Evolutionary conservation across 2,329 filamentous ascomycete genomes (phyloP).

Genomic region (Geosmithia flava): DNA sequence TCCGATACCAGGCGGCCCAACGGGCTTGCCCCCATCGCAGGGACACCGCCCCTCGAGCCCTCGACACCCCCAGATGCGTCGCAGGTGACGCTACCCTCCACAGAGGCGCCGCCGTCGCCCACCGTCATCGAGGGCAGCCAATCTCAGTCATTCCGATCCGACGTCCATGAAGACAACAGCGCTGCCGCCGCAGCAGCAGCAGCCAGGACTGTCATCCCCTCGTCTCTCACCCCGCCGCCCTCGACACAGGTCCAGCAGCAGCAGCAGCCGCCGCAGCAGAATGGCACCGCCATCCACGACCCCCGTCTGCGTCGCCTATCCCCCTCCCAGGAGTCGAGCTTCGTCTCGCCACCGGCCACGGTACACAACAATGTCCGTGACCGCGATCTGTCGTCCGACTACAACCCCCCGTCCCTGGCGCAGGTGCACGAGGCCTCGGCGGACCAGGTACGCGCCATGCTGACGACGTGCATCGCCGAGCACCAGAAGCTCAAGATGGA

Average conservation of each 20-base stretch:
- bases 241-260: slow-evolving; percentile 34
- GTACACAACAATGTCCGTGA: slow-evolving; percentile 20
- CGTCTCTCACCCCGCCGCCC: slow-evolving; percentile 44
- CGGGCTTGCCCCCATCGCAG: slow-evolving; percentile 16
- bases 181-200: slow-evolving; percentile 2
- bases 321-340: slow-evolving; percentile 31
- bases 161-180: slow-evolving; percentile 32
- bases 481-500: slow-evolving; percentile 61
- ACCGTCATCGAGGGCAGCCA: slow-evolving; percentile 24
- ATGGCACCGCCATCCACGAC: slow-evolving; percentile 4
- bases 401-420: slow-evolving; percentile 30
- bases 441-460: slow-evolving; percentile 44
- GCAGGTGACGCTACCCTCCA: slow-evolving; percentile 43
- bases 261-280: slow-evolving; percentile 11
- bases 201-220: slow-evolving; percentile 35
- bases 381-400: slow-evolving; percentile 21
- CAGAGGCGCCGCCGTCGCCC: slow-evolving; percentile 41
- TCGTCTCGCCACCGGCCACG: slow-evolving; percentile 43
- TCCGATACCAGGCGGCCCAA: slow-evolving; percentile 18
- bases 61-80: slow-evolving; percentile 24
- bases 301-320: slow-evolving; percentile 11
- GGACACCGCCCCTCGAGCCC: slow-evolving; percentile 19
- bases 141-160: slow-evolving; percentile 37
- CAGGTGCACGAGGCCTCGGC: slow-evolving; percentile 39
- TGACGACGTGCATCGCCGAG: slow-evolving; percentile 41